These are phyloP conservation scores for Trypanosoma grayi DNA, from an alignment of 208 protist species.

Conservation along the genomic window DNA sequence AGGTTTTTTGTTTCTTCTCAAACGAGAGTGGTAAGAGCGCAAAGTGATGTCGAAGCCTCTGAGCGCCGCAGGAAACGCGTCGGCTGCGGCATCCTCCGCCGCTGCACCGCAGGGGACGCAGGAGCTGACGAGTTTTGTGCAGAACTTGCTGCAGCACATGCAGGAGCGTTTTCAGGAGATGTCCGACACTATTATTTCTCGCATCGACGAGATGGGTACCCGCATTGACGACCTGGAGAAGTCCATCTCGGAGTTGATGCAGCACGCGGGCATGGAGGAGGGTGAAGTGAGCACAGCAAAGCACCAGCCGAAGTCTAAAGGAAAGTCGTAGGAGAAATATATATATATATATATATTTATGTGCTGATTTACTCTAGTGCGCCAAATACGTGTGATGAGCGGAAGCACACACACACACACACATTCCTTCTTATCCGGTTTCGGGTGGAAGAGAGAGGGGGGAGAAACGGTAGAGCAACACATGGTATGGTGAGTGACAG, in stretches of 20 bases:
- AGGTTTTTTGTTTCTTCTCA: too few species aligned
- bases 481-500: neutral
- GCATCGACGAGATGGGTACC: conserved; percentile 94
- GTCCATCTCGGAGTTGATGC: conserved; percentile 94
- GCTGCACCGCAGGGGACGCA: conserved; percentile 62
- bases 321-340: neutral
- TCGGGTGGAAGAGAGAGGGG: neutral
- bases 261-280: conserved; percentile 90
- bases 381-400: neutral
- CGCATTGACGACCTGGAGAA: conserved; percentile 94
- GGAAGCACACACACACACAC: neutral
- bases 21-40: too few species aligned
- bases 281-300: conserved; percentile 39
- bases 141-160: conserved; percentile 94
- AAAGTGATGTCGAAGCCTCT: conserved; percentile 7
- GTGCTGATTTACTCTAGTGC: neutral
- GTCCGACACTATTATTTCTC: conserved; percentile 90
- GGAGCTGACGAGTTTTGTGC: conserved; percentile 93
- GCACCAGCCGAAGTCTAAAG: conserved; percentile 9
- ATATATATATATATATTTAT: neutral
- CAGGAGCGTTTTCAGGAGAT: conserved; percentile 95
- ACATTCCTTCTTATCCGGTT: neutral
- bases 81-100: neutral
- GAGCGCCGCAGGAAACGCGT: conserved; percentile 5
- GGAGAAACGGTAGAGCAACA: too few species aligned